phyloP scores from a whole-genome alignment of 176 grass and related monocot genomes.

The Oryza glaberrima region DNA sequence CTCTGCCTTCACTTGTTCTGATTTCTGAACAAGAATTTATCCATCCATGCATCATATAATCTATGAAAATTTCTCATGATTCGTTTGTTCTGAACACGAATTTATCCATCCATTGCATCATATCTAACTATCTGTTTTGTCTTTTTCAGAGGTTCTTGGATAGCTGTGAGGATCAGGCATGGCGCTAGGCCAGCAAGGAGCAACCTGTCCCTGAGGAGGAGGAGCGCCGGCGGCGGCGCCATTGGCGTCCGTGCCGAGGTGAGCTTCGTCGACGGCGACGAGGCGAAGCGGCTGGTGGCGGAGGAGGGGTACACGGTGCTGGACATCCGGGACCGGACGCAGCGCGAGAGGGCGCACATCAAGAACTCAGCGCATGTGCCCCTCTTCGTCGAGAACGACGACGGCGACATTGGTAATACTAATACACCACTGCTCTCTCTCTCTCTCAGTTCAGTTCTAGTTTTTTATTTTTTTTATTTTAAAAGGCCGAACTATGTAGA shows the following conservation, averaged over 20 bases:
- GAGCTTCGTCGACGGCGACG: constrained; percentile 71
- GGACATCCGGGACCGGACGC: constrained; percentile 79
- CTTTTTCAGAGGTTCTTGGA: constrained; percentile 39
- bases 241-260: constrained; percentile 63
- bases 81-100: background rate
- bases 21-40: background rate
- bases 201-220: background rate
- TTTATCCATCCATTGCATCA: background rate
- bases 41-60: background rate
- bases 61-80: background rate
- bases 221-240: background rate
- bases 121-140: background rate
- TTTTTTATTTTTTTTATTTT: background rate
- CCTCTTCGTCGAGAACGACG: constrained; percentile 82
- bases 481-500: background rate
- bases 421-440: background rate
- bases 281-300: constrained; percentile 78
- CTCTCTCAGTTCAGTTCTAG: background rate
- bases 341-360: constrained; percentile 76
- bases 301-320: constrained; percentile 80
- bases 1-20: too few species aligned
- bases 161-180: constrained; percentile 44
- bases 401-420: constrained; percentile 71
- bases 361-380: constrained; percentile 72
- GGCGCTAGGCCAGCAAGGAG: background rate